Percentiles rank a stretch among this genome's conserved stretches.
Conservation (phyloP, 495 filamentous ascomycete species). For the Lasiosphaeria miniovina region DNA sequence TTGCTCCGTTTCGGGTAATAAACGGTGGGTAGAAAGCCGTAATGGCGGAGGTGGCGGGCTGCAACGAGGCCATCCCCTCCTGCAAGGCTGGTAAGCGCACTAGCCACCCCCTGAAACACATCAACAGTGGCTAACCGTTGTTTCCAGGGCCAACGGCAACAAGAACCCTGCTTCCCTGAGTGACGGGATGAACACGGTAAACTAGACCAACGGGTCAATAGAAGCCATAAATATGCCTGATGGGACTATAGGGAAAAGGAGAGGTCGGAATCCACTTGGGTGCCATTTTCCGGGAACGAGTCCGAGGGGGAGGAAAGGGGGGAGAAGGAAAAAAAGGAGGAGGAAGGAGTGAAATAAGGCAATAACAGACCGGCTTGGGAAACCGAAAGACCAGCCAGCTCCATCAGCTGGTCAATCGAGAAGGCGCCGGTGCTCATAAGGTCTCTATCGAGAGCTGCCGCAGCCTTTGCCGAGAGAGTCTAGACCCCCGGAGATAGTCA, state of each 20-base stretch:
- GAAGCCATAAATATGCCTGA: neutral
- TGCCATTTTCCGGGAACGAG: no score
- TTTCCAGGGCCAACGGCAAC: slow-evolving; percentile 93
- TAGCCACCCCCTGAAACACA: slow-evolving; percentile 15
- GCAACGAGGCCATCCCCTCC: slow-evolving; percentile 95
- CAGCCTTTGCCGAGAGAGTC: slow-evolving; percentile 85
- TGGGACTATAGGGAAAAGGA: no score
- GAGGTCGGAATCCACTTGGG: no score
- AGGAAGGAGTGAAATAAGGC: neutral
- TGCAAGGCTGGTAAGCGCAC: slow-evolving; percentile 32
- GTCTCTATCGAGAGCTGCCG: slow-evolving; percentile 84
- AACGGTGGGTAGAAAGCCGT: slow-evolving; percentile 83
- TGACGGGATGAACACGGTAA: slow-evolving; percentile 76
- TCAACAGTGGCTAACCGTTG: slow-evolving; percentile 61
- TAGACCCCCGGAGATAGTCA: slow-evolving; percentile 26
- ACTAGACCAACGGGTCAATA: slow-evolving; percentile 47
- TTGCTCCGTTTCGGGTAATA: slow-evolving; percentile 92
- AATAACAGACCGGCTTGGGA: slow-evolving; percentile 73
- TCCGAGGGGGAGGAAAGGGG: neutral
- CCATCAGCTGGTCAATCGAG: slow-evolving; percentile 96
- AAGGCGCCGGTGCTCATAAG: slow-evolving; percentile 91
- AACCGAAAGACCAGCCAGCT: slow-evolving; percentile 88
- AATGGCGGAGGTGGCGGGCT: slow-evolving; percentile 90
- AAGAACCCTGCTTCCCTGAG: slow-evolving; percentile 68
- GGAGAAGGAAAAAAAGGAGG: neutral